Percentiles rank a stretch among this genome's conserved stretches.
Conservation (phyloP, 352 stramenopile genomes). For the Phytophthora melonis region DNA sequence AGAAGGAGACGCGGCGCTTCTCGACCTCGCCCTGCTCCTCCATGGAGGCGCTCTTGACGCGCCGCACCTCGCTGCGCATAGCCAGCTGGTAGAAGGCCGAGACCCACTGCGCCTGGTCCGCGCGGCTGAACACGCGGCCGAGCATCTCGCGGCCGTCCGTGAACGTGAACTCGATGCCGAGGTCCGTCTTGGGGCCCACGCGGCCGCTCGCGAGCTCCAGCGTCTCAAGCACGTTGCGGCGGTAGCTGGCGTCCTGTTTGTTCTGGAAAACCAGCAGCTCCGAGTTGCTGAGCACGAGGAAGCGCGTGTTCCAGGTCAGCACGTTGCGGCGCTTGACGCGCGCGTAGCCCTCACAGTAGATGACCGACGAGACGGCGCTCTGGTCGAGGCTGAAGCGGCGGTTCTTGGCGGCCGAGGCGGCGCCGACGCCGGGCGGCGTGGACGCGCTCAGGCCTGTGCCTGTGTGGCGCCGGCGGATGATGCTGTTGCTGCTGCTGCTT, state of each 20-base stretch:
- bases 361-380: constrained; percentile 8
- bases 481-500: constrained; percentile 6
- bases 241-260: constrained; percentile 63
- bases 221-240: constrained; percentile 49
- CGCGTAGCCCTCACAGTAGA: constrained; percentile 69
- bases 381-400: constrained; percentile 44
- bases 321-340: constrained; percentile 67
- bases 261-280: constrained; percentile 59
- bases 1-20: constrained; percentile 67
- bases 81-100: constrained; percentile 72
- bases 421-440: neutral
- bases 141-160: constrained; percentile 56
- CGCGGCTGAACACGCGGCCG: constrained; percentile 59
- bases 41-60: constrained; percentile 37
- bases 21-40: constrained; percentile 42
- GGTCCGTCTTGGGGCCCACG: constrained; percentile 52
- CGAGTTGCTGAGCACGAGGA: constrained; percentile 56
- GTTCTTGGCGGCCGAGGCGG: constrained; percentile 15
- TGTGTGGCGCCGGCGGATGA: constrained; percentile 23
- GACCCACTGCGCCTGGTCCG: constrained; percentile 67
- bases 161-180: constrained; percentile 59
- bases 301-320: constrained; percentile 71
- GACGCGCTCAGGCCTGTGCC: constrained; percentile 3
- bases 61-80: constrained; percentile 50
- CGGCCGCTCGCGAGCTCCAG: constrained; percentile 50